Evolutionary conservation across 1,139 yeast genomes (phyloP).

Genomic region (Zhuliangozyma blackwelliae): DNA sequence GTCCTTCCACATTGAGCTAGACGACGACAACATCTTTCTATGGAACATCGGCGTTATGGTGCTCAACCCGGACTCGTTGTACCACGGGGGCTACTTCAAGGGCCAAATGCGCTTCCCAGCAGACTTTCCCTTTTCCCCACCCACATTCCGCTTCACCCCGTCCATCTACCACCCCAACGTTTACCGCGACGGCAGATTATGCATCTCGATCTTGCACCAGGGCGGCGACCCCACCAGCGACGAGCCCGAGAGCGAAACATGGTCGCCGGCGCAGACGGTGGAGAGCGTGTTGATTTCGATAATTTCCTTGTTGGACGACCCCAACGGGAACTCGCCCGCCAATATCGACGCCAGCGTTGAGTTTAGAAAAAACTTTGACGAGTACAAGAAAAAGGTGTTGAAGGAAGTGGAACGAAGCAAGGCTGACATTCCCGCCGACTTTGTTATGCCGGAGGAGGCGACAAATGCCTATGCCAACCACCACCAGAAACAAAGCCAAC

Average conservation of each 20-base stretch:
- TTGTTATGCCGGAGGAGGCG: slow-evolving; percentile 67
- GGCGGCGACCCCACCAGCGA: slow-evolving; percentile 86
- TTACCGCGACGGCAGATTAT: slow-evolving; percentile 86
- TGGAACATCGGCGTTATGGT: slow-evolving; percentile 97
- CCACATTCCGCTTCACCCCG: slow-evolving; percentile 89
- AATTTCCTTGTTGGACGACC: slow-evolving; percentile 86
- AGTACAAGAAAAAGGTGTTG: slow-evolving; percentile 71
- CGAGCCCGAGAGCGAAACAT: slow-evolving; percentile 88
- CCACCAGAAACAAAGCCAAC: slow-evolving; percentile 34
- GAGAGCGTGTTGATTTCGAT: slow-evolving; percentile 87
- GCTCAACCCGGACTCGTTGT: slow-evolving; percentile 80
- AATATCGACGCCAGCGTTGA: slow-evolving; percentile 95
- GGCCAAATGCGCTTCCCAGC: slow-evolving; percentile 92
- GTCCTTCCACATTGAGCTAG: slow-evolving; percentile 81
- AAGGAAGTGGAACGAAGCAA: slow-evolving; percentile 83
- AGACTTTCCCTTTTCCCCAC: slow-evolving; percentile 90
- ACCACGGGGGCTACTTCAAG: slow-evolving; percentile 93
- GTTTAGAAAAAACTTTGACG: slow-evolving; percentile 79
- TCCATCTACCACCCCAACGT: slow-evolving; percentile 94
- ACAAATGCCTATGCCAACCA: slow-evolving; percentile 58
- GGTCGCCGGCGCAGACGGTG: slow-evolving; percentile 97
- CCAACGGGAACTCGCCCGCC: slow-evolving; percentile 90
- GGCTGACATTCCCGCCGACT: slow-evolving; percentile 81
- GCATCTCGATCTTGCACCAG: slow-evolving; percentile 88
- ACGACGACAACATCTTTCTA: slow-evolving; percentile 83